These are phyloP conservation scores for Lentinula edodes DNA, from an alignment of 768 basidiomycete genomes.

Conservation along the genomic window DNA sequence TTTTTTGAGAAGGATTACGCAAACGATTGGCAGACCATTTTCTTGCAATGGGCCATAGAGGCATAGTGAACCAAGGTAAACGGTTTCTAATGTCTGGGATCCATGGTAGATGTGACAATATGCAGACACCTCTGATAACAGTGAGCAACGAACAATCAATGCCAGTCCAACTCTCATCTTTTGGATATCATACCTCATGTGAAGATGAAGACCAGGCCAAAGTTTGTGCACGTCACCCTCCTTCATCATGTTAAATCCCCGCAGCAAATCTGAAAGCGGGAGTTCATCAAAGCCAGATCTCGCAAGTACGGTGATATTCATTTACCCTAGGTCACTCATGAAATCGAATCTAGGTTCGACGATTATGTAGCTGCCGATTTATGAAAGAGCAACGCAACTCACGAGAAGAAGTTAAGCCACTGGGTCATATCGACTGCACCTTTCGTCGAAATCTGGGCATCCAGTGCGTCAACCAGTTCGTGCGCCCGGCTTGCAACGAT, in stretches of 20 bases:
- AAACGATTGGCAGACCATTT: slow-evolving; percentile 7
- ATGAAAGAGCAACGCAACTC: neutral
- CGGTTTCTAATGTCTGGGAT: slow-evolving; percentile 9
- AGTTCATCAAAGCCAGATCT: neutral
- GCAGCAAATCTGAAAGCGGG: slow-evolving; percentile 7
- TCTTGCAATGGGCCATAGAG: slow-evolving; percentile 6
- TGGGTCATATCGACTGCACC: slow-evolving; percentile 11
- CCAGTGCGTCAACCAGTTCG: slow-evolving; percentile 17
- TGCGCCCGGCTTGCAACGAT: slow-evolving; percentile 14
- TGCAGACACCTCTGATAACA: neutral
- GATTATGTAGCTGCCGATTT: neutral
- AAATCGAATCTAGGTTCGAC: slow-evolving; percentile 7
- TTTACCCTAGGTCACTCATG: slow-evolving; percentile 11
- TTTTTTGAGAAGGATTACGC: slow-evolving; percentile 11
- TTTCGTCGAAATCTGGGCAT: neutral
- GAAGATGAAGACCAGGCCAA: slow-evolving; percentile 1
- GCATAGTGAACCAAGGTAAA: slow-evolving; percentile 2
- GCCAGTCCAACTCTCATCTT: neutral
- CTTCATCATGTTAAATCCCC: slow-evolving; percentile 9
- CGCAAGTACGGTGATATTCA: neutral
- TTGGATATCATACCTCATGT: slow-evolving; percentile 5
- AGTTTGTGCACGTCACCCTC: slow-evolving; percentile 6
- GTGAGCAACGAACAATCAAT: neutral
- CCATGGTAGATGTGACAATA: slow-evolving; percentile 10
- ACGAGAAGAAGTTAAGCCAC: slow-evolving; percentile 22